Conservation (phyloP, 2,329 filamentous ascomycete genomes). For the Ceratocystis eucalypticola region DNA sequence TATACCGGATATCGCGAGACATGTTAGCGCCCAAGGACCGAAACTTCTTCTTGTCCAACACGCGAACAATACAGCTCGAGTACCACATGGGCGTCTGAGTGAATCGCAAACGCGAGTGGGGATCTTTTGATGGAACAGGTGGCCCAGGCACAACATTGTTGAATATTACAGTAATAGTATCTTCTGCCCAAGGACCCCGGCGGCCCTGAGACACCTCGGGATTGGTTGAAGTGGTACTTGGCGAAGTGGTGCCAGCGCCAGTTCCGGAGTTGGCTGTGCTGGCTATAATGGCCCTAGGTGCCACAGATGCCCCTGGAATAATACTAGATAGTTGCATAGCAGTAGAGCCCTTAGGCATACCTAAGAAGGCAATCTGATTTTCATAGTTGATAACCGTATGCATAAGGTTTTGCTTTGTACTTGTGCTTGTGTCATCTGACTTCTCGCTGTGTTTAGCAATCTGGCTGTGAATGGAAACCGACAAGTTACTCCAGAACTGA, state of each 20-base stretch:
- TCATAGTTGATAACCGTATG: background rate
- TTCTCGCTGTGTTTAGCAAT: constrained; percentile 7
- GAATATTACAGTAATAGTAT: constrained; percentile 47
- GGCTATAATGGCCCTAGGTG: background rate
- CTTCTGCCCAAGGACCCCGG: constrained; percentile 40
- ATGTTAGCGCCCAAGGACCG: constrained; percentile 40
- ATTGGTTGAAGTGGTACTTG: background rate
- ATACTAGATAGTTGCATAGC: constrained; percentile 37
- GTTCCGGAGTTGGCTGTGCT: background rate
- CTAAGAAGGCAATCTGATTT: constrained; percentile 18
- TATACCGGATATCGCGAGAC: constrained; percentile 50
- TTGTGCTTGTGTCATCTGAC: background rate
- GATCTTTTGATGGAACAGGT: constrained; percentile 6
- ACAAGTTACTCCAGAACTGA: constrained; percentile 40
- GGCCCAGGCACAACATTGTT: constrained; percentile 30
- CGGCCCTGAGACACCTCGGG: background rate
- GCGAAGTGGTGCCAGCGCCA: background rate
- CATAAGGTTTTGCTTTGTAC: background rate
- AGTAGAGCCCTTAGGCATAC: background rate
- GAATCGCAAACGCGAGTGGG: constrained; percentile 15
- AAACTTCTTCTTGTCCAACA: constrained; percentile 41
- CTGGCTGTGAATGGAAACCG: constrained; percentile 29
- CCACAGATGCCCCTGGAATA: constrained; percentile 24
- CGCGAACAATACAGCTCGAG: constrained; percentile 42
- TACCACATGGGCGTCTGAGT: constrained; percentile 28